Evolutionary conservation across 2,329 filamentous ascomycete species (phyloP), one percentile per base, ranked within the genome.

Genomic region (Diaporthe longicolla): DNA sequence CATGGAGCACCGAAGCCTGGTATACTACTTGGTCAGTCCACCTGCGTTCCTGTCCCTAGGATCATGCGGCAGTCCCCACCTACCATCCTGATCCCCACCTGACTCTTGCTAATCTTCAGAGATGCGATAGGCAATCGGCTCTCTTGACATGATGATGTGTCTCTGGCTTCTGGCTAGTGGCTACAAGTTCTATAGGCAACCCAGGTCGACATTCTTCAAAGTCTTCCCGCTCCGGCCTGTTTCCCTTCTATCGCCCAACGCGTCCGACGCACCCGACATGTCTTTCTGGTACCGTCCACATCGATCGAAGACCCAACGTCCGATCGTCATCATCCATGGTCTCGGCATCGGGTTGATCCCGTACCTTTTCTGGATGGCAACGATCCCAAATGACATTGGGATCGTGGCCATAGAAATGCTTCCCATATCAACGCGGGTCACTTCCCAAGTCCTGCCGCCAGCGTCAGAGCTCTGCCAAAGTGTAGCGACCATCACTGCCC

Each of bases 1-100:
- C 54, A 35, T 57, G 54, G 54, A 57, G 54, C 54, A 57, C 21
- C 54, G 54, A 57, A 57, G 54, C 54, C 26, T 57, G 26, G 54
- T 35, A 19, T 57, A 57, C 54, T 57, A 57, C 26, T 32, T 57
- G 26, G 54, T 57, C 26, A 57, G 54, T 57, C 26, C 13, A 19
- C 54, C 15, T 8, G 29, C 29, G 29, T 29, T 29, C 29, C 32
- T 57, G 26, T 8, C 26, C 17, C 5, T 29, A 21, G 54, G 15
- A 32, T 57, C 15, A 35, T 57, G 3, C 29, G 29, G 29, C 29
- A 29, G 29, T 29, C 29, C 29, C 5, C 29, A 29, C 29, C 3
- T 3, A 29, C 29, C 29, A 29, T 57, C 26, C 54, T 57, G 26
- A 26, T 21, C 26, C 15, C 15, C 26, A 57, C 54, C 35, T 35